phyloP scores from a whole-genome alignment of 768 basidiomycete species.

The Phylloporus sp. region DNA sequence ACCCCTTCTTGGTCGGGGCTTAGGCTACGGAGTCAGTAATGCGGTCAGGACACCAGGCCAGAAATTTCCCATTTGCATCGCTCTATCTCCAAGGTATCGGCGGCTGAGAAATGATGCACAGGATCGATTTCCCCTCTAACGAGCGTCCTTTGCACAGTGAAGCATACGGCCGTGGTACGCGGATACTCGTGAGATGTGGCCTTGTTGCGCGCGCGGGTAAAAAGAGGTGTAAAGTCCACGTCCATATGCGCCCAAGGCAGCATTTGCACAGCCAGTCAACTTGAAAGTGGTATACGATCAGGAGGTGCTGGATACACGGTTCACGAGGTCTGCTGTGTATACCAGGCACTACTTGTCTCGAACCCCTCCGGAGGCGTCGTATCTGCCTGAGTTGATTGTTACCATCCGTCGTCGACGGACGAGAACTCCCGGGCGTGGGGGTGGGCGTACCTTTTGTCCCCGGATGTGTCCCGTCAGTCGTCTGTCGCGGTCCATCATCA shows the following conservation, averaged over 20 bases:
- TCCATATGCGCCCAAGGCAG: not conserved
- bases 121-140: not conserved
- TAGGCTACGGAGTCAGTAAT: not conserved
- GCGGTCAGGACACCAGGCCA: not conserved
- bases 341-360: slow-evolving; percentile 70
- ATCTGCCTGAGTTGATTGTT: slow-evolving; percentile 45
- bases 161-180: not conserved
- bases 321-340: slow-evolving; percentile 50
- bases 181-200: not conserved
- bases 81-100: not conserved
- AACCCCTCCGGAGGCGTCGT: slow-evolving; percentile 65
- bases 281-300: slow-evolving; percentile 18
- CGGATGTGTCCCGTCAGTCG: slow-evolving; percentile 81
- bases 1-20: no score
- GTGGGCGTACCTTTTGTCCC: slow-evolving; percentile 71
- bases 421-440: not conserved
- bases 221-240: slow-evolving; percentile 1
- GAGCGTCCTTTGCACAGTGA: not conserved
- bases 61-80: not conserved
- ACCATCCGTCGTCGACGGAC: not conserved
- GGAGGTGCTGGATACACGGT: slow-evolving; percentile 21
- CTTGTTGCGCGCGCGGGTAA: not conserved
- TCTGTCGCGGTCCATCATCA: slow-evolving; percentile 93
- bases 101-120: not conserved
- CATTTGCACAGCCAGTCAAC: slow-evolving; percentile 4